phyloP scores from a whole-genome alignment of 805 yeast species.

The Candida easanensis region DNA sequence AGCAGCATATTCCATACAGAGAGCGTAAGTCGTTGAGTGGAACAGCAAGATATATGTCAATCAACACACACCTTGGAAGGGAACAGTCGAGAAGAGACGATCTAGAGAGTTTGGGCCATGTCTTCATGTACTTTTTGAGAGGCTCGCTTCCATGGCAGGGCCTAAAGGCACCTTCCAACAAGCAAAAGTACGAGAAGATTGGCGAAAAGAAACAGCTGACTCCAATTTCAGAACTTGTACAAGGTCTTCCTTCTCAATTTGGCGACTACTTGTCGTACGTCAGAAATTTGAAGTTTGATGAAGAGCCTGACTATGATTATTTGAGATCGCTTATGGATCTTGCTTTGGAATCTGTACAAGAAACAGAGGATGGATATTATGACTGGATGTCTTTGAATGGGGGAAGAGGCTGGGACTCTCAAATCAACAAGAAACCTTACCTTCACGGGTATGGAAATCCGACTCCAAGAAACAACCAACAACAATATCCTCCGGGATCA shows the following conservation, averaged over 20 bases:
- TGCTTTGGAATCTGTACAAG: constrained; percentile 70
- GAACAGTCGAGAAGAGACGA: constrained; percentile 97
- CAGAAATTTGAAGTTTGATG: constrained; percentile 87
- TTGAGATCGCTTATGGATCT: constrained; percentile 74
- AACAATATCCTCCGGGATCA: constrained; percentile 15
- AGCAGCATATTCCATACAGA: constrained; percentile 93
- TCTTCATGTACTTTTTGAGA: constrained; percentile 88
- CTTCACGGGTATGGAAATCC: constrained; percentile 97
- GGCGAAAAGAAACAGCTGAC: constrained; percentile 95
- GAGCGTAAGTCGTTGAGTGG: constrained; percentile 96
- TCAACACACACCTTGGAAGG: constrained; percentile 94
- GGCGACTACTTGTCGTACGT: constrained; percentile 89
- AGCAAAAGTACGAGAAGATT: constrained; percentile 95
- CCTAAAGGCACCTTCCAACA: constrained; percentile 94
- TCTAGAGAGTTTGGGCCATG: constrained; percentile 94
- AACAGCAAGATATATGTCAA: constrained; percentile 98
- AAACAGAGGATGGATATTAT: constrained; percentile 80
- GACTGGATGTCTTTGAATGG: constrained; percentile 98
- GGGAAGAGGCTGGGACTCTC: constrained; percentile 94
- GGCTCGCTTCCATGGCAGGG: constrained; percentile 99
- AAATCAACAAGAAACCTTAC: constrained; percentile 87
- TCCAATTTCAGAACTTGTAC: constrained; percentile 78
- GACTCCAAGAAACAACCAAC: constrained; percentile 48
- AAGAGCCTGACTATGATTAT: constrained; percentile 90
- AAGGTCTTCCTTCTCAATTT: constrained; percentile 73